phyloP scores from a whole-genome alignment of 1,139 yeast genomes.

The Spathaspora sp. region DNA sequence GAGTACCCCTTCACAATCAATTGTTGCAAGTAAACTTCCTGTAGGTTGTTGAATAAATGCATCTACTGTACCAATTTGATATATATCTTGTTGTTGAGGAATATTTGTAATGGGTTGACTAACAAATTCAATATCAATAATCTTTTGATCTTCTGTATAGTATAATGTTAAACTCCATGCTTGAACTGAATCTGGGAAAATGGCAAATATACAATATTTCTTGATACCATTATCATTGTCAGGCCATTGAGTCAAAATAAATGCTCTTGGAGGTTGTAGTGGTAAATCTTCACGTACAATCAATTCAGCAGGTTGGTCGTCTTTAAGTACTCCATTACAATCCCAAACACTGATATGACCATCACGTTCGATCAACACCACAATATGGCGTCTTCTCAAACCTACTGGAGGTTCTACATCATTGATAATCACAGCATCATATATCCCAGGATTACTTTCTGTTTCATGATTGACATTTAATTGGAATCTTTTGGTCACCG shows the following conservation, averaged over 20 bases:
- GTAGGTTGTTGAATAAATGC: constrained; percentile 33
- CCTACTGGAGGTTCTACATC: constrained; percentile 24
- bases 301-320: constrained; percentile 30
- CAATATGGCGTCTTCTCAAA: constrained; percentile 31
- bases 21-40: constrained; percentile 57
- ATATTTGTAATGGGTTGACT: constrained; percentile 26
- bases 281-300: constrained; percentile 17
- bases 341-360: constrained; percentile 65
- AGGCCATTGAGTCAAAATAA: constrained; percentile 23
- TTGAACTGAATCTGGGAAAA: constrained; percentile 25
- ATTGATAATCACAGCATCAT: constrained; percentile 34
- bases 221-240: constrained; percentile 3
- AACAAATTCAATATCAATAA: constrained; percentile 19
- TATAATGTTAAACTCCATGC: constrained; percentile 29
- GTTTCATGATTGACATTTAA: constrained; percentile 22
- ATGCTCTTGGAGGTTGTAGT: constrained; percentile 22
- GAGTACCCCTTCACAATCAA: constrained; percentile 57
- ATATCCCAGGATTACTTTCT: constrained; percentile 16
- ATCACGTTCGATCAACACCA: constrained; percentile 54
- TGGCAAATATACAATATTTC: constrained; percentile 25
- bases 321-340: constrained; percentile 38
- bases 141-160: constrained; percentile 16
- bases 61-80: constrained; percentile 60
- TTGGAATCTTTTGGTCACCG: constrained; percentile 37
- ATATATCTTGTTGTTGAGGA: constrained; percentile 32